These are phyloP conservation scores for Piloderma croceum DNA, from an alignment of 768 basidiomycete species.

Conservation along the genomic window DNA sequence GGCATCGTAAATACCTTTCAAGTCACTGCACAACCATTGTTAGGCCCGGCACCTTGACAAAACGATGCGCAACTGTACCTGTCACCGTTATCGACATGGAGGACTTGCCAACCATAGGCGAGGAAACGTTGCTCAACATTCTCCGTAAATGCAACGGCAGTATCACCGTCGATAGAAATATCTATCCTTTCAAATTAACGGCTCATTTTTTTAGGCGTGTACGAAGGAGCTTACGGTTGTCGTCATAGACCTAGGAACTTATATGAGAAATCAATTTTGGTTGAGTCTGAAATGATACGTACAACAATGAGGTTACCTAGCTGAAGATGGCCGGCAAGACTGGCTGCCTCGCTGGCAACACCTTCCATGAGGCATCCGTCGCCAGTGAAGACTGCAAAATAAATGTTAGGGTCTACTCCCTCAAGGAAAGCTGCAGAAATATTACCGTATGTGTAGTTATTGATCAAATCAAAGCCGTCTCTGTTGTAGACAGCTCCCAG, in stretches of 20 bases:
- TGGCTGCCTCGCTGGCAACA: constrained; percentile 87
- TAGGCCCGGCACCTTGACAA: neutral
- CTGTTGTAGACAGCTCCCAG: constrained; percentile 88
- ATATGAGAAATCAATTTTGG: neutral
- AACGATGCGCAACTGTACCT: constrained; percentile 36
- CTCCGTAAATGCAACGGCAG: constrained; percentile 89
- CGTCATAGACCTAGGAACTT: constrained; percentile 73
- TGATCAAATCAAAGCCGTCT: constrained; percentile 71
- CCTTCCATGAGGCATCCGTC: constrained; percentile 98
- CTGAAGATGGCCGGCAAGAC: constrained; percentile 89
- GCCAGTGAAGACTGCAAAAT: constrained; percentile 69
- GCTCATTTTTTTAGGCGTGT: neutral
- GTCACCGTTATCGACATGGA: constrained; percentile 78
- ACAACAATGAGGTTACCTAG: constrained; percentile 90
- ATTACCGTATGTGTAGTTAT: constrained; percentile 85
- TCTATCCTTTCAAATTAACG: constrained; percentile 44
- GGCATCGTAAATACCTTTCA: constrained; percentile 69
- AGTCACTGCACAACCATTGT: constrained; percentile 48
- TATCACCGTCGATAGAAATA: constrained; percentile 96
- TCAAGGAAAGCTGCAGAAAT: constrained; percentile 1
- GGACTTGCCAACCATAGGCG: constrained; percentile 92
- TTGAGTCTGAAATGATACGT: constrained; percentile 29
- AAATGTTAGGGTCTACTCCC: constrained; percentile 5
- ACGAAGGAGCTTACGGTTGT: constrained; percentile 91
- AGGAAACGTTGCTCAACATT: constrained; percentile 84